A percentile compares a stretch with the other conserved stretches of the same genome.
phyloP scores from a whole-genome alignment of 331 rosid genomes.

The Prunus yedoensis region DNA sequence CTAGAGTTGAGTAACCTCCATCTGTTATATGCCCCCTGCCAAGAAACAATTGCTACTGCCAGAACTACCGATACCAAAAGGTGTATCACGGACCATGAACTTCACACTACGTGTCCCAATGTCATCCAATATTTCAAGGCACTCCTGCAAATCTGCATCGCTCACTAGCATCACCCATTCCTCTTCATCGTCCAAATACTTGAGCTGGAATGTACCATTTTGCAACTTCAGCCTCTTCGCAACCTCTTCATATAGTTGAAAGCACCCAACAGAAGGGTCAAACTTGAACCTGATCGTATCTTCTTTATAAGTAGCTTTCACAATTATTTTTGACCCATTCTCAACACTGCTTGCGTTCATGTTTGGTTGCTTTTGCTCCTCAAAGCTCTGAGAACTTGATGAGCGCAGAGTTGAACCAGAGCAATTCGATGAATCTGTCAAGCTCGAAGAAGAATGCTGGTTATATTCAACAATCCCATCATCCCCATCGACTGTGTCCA shows the following conservation, averaged over 20 bases:
- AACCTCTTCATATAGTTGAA: constrained; percentile 69
- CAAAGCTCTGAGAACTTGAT: constrained; percentile 60
- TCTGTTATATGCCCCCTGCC: constrained; percentile 36
- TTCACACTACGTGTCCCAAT: constrained; percentile 47
- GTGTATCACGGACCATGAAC: constrained; percentile 66
- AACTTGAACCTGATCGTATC: constrained; percentile 77
- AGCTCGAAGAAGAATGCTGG: constrained; percentile 52
- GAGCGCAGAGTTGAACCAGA: constrained; percentile 52
- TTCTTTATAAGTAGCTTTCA: constrained; percentile 70
- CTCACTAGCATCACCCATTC: constrained; percentile 84
- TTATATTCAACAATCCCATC: constrained; percentile 44
- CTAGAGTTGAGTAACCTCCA: constrained; percentile 13
- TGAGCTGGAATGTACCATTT: constrained; percentile 67
- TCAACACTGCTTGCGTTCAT: constrained; percentile 37
- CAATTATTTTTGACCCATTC: constrained; percentile 47
- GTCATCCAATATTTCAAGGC: constrained; percentile 68
- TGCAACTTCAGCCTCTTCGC: constrained; percentile 65
- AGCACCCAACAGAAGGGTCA: constrained; percentile 51
- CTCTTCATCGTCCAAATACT: constrained; percentile 76
- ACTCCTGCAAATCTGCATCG: constrained; percentile 71
- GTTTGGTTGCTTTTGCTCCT: constrained; percentile 45
- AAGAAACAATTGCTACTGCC: constrained; percentile 57
- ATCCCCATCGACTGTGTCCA: constrained; percentile 39
- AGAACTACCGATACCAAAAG: constrained; percentile 51
- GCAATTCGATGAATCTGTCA: constrained; percentile 60